Percentiles rank a stretch among this genome's conserved stretches.
These are phyloP conservation scores for Trametes cubensis DNA, from an alignment of 768 basidiomycete species.

Conservation along the genomic window DNA sequence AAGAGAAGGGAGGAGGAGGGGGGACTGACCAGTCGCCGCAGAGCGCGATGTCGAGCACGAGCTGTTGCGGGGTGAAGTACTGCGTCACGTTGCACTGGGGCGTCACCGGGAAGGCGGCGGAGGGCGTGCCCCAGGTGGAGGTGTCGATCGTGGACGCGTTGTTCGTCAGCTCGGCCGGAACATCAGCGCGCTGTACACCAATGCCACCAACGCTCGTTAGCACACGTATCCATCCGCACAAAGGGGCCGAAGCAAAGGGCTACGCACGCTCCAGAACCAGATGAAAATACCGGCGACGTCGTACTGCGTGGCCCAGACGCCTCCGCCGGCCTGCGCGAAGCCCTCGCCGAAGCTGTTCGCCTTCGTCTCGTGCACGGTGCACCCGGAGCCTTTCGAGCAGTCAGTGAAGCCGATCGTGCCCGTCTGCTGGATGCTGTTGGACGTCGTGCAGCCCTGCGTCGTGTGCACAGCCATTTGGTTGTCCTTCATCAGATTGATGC, in stretches of 20 bases:
- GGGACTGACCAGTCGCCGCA: constrained; percentile 53
- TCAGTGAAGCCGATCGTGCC: constrained; percentile 37
- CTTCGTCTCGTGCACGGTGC: constrained; percentile 38
- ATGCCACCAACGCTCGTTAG: neutral
- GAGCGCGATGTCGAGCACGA: constrained; percentile 58
- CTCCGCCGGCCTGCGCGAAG: constrained; percentile 56
- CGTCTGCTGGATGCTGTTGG: constrained; percentile 34
- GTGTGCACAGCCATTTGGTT: constrained; percentile 67
- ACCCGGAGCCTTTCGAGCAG: constrained; percentile 41
- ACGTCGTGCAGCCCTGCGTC: constrained; percentile 41
- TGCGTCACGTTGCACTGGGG: constrained; percentile 45
- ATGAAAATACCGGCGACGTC: constrained; percentile 57
- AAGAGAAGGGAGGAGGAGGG: too few relatives aligned
- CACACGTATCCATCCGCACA: too few relatives aligned
- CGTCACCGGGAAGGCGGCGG: constrained; percentile 42
- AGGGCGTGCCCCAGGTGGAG: constrained; percentile 48
- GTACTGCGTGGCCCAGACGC: constrained; percentile 71
- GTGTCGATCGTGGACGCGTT: constrained; percentile 38
- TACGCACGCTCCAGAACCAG: constrained; percentile 52
- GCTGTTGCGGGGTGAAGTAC: constrained; percentile 49
- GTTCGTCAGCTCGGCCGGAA: constrained; percentile 39
- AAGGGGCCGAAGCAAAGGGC: neutral
- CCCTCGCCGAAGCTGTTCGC: constrained; percentile 44
- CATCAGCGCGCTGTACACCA: constrained; percentile 36
- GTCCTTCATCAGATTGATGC: constrained; percentile 50